These are phyloP conservation scores for Stachybotrys elegans DNA, from an alignment of 2,329 filamentous ascomycete species.

Conservation along the genomic window DNA sequence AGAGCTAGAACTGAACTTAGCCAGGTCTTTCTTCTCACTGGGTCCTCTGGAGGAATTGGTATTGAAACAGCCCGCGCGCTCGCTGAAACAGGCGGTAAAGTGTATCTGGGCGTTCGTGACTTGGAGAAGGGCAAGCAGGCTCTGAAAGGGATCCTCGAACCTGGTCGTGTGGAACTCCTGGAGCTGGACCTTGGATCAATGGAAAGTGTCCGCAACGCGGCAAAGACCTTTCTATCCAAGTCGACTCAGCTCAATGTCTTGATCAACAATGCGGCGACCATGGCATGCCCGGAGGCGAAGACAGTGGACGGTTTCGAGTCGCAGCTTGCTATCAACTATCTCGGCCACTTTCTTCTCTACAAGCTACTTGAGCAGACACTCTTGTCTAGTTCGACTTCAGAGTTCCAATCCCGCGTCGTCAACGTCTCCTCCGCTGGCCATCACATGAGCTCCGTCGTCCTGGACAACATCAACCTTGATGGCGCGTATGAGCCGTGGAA, in stretches of 20 bases:
- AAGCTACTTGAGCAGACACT: conserved; percentile 36
- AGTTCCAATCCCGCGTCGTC: conserved; percentile 42
- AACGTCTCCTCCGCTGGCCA: conserved; percentile 39
- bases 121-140: conserved; percentile 11
- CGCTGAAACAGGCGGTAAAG: conserved; percentile 23
- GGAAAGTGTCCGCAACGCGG: conserved; percentile 16
- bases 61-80: conserved; percentile 38
- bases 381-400: conserved; percentile 28
- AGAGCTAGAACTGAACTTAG: background rate
- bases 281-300: conserved; percentile 8
- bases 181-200: conserved; percentile 17
- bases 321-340: conserved; percentile 49
- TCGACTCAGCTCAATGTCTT: conserved; percentile 14
- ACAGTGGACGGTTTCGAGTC: conserved; percentile 20
- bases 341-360: conserved; percentile 46
- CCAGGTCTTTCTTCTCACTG: background rate
- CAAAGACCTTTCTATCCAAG: conserved; percentile 11
- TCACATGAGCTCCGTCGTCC: conserved; percentile 4
- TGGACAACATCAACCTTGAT: conserved; percentile 11
- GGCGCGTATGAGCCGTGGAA: conserved; percentile 9
- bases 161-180: conserved; percentile 8
- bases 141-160: conserved; percentile 5
- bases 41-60: conserved; percentile 32
- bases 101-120: conserved; percentile 13
- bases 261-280: conserved; percentile 15